Conservation (phyloP, 495 filamentous ascomycete species). For the Penicillium dipodomyicola region DNA sequence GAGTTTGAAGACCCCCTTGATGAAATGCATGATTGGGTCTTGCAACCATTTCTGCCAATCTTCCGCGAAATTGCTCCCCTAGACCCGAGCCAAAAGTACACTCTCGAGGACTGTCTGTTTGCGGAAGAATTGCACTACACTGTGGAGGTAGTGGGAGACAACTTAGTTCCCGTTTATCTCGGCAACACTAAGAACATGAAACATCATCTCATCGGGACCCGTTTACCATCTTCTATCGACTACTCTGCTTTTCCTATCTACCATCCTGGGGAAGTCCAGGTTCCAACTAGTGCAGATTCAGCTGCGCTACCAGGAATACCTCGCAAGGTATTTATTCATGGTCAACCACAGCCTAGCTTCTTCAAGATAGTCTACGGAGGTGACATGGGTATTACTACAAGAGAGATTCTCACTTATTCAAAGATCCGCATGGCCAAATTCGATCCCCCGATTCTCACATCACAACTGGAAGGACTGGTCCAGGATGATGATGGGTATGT, state of each 20-base stretch:
- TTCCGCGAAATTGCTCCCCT: background rate
- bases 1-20: constrained; percentile 5
- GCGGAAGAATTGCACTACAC: background rate
- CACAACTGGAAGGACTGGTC: background rate
- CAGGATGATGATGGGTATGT: background rate
- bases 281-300: constrained; percentile 7
- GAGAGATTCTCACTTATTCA: background rate
- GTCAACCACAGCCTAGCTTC: background rate
- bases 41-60: background rate
- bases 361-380: background rate
- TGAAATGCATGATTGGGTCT: background rate
- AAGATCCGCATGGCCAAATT: background rate
- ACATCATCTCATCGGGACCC: background rate
- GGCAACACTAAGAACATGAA: background rate
- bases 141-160: background rate
- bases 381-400: background rate
- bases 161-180: background rate
- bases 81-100: background rate
- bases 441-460: background rate
- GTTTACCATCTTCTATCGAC: constrained; percentile 8
- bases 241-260: constrained; percentile 4
- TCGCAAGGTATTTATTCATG: constrained; percentile 4
- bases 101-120: background rate
- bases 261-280: constrained; percentile 1
- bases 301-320: background rate